Base-by-base conservation (phyloP, 2,329 filamentous ascomycete species). In the Colletotrichum simmondsii region DNA sequence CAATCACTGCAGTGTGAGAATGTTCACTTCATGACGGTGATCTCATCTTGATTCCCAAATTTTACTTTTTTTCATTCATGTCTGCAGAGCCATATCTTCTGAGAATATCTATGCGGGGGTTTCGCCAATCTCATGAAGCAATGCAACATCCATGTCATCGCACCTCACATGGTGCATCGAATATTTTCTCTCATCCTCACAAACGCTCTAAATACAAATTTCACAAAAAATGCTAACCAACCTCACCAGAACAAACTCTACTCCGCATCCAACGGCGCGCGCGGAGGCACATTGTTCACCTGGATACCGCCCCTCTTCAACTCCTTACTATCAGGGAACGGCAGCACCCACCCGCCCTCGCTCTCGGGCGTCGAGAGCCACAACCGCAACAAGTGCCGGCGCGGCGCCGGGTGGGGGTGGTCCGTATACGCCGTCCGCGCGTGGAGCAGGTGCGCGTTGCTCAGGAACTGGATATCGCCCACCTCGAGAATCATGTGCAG, bases 251-350 rank as follows among this genome's bases (percentile, higher is more conserved):
- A 4, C 42, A 8, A 19, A 22, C 22, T n/a, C 8, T 89, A 96
- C 82, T 96, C 94, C 0, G 93, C 94, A 84, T 96, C 94, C 61
- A 95, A 84, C 11, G 92, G 92, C 54, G 92, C 93, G 63, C 92
- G 90, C 1, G 95, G 95, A 10, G 92, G 85, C 30, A 88, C 93
- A 80, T 97, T 90, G 81, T 97, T 90, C 2, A 98, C 95, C 84
- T 97, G 95, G 76, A 97, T 94, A 0, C 95, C 95, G 8, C 94
- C 94, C 22, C 95, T 88, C 89, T 97, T 97, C 89, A 94, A 94
- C 87, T 97, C 93, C 68, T 89, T 85, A 68, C 90, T 93, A 82
- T 97, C 95, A 77, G 91, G 92, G 84, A 95, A 96, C 1, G 95
- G 95, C 81, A 97, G 82, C 64, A 89, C 91, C 95, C 95, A 97